Base-by-base conservation (phyloP, 352 stramenopile species). In the Globisporangium perplexum region DNA sequence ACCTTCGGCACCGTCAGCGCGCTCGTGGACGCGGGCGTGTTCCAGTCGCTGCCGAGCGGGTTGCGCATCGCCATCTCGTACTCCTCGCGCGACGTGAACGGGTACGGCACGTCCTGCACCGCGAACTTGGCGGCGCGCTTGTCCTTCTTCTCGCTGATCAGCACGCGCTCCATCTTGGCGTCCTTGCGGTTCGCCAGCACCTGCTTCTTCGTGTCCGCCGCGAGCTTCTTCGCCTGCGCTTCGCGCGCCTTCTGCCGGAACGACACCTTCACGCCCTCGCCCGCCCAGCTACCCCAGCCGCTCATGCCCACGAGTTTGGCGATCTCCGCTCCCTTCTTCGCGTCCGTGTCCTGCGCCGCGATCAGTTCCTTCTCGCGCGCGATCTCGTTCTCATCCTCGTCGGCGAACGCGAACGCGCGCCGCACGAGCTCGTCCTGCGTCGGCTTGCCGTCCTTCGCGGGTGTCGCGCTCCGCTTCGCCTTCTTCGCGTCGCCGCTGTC, bases 1-100 rank as follows among this genome's bases (percentile, higher is more conserved):
- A 98, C 81, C 66, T 96, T 93, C 0, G 95, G 94, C n/a, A 90
- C 82, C 7, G 90, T 98, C 63, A 98, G 77, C 26, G 92, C 81
- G 48, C 96, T 96, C 18, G 96, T 93, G 23, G 91, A 78, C 44
- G 85, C 59, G 11, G 84, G 76, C 20, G 96, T 97, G 71, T 98
- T 98, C 95, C 95, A 99, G 62, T 96, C 87, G 57, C 74, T 85
- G 49, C 97, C 93, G 69, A 94, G 88, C 50, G 82, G 95, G 74
- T 90, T 97, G 71, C 76, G 89, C 84, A 99, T 98, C 43, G 92
- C 91, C 56, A 88, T 86, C 72, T 99, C 96, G 72, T 99, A 99
- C 76, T 99, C 90, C 61, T 94, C 90, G 43, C 94, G 84, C 55
- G 86, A 98, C 50, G 86, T 98, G 72, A 98, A 99, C 30, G 97